phyloP scores from a whole-genome alignment of 2,329 filamentous ascomycete species.

The Beauveria rudraprayagi region DNA sequence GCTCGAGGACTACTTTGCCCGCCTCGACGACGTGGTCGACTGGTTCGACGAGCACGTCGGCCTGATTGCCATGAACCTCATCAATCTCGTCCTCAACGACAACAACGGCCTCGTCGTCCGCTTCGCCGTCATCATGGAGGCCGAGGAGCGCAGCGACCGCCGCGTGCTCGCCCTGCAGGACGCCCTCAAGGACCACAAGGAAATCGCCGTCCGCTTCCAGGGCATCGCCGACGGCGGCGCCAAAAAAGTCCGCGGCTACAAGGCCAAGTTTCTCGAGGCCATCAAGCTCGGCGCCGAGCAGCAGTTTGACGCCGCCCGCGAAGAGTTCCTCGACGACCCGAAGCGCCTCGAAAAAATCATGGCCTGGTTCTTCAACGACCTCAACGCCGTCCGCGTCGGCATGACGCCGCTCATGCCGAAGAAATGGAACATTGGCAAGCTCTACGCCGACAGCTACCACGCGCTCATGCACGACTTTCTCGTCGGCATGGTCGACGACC shows the following conservation, averaged over 20 bases:
- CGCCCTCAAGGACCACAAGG: constrained; percentile 89
- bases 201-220: constrained; percentile 87
- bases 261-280: constrained; percentile 83
- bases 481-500: constrained; percentile 72
- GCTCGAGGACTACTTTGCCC: constrained; percentile 80
- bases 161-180: constrained; percentile 87
- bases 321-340: constrained; percentile 76
- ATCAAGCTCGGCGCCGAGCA: constrained; percentile 66
- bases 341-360: constrained; percentile 76
- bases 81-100: constrained; percentile 75
- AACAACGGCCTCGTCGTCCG: constrained; percentile 87
- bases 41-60: constrained; percentile 96
- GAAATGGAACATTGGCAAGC: constrained; percentile 92
- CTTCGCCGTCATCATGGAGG: constrained; percentile 84
- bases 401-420: constrained; percentile 89
- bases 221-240: constrained; percentile 90
- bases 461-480: constrained; percentile 92
- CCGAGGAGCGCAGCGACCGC: constrained; percentile 93
- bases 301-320: constrained; percentile 64
- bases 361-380: constrained; percentile 96
- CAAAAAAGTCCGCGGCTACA: constrained; percentile 88
- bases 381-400: constrained; percentile 88
- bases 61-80: constrained; percentile 79
- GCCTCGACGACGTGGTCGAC: constrained; percentile 78
- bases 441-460: constrained; percentile 87